Evolutionary conservation across 768 basidiomycete genomes (phyloP), one percentile per base, ranked within the genome.

Genomic region (Hygrophorus pudorinus): DNA sequence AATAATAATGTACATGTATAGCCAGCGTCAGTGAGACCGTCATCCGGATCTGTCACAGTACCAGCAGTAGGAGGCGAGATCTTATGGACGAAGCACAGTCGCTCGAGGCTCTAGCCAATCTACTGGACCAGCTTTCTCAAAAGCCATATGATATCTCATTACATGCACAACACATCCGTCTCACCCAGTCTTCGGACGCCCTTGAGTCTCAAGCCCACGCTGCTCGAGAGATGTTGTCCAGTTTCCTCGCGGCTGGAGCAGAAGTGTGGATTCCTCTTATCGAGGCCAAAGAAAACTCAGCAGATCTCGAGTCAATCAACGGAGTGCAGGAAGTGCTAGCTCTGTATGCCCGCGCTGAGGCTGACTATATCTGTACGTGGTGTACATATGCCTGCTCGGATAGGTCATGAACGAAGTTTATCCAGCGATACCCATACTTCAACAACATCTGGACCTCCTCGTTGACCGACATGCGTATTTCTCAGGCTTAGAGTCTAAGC

Each of bases 261-360:
- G 76, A 83, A 29, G 71, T 85, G 16, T 91, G 87, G 87, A 46
- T 80, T n/a, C 76, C 78, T 16, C 64, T 88, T 34, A 68, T 88
- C 27, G 65, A 75, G 9, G 62, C 67, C 14, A 83, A 79, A 57
- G 58, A 70, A 38, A 57, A 64, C n/a, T 53, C 65, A 1, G 66
- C 70, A 2, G 65, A 82, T 50, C 44, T 81, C 16, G 65, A 77
- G n/a, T 72, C 72, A 2, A 56, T 62, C 13, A 65, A 71, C 37
- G 77, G 74, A 6, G 63, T 76, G 16, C 52, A 72, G 35, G 76
- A 78, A 36, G 55, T 89, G 32, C 59, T 87, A 46, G 66, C 70
- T 12, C 53, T 84, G 31, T 90, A 81, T 57, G 62, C 66, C 31
- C 71, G 71, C 29, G 87, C 89, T 16, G 82, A 82, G 53, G 62